Base-by-base conservation (phyloP, 331 rosid species). In the Prunus yedoensis region DNA sequence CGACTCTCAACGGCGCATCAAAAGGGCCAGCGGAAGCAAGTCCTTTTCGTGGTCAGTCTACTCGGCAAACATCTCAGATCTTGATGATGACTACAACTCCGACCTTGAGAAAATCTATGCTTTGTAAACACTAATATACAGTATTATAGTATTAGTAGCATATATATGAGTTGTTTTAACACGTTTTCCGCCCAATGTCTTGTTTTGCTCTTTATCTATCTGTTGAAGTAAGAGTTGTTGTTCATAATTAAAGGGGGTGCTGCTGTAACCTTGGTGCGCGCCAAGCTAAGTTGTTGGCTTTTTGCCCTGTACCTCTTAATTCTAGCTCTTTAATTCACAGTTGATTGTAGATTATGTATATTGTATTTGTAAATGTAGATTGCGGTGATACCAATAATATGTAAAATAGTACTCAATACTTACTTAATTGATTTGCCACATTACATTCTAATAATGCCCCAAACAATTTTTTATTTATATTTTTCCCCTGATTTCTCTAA, bases 51-150 rank as follows among this genome's bases (percentile, higher is more conserved):
- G 98, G 98, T 87, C 99, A 5, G 10, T 73, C 13, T 85, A 92
- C 83, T 95, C 99, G 10, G 98, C 90, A 28, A 85, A 95, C 75
- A 77, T 90, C 66, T 95, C 99, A 12, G 97, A 90, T 76, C 78
- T 79, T 47, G 97, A 90, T 43, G 93, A 90, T 56, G 94, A 92
- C 67, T 88, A 87, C 60, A 82, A 92, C 79, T 94, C 99, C 10
- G 97, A 95, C 61, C 74, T 83, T n/a, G 99, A 95, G 70, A 95
- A 80, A 83, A 92, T 95, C 28, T 90, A 82, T 76, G 99, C 99
- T 30, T 38, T 95, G 73, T 88, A 72, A 73, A 77, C 78, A 28
- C 28, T 47, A 10, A 3, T 35, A 47, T 14, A 47, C 51, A 14
- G 15, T 47, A 47, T 14, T 47, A 47, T 47, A 47, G 41, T 35